Base-by-base conservation (phyloP, 75 land plant genomes). In the Cupressus sempervirens region DNA sequence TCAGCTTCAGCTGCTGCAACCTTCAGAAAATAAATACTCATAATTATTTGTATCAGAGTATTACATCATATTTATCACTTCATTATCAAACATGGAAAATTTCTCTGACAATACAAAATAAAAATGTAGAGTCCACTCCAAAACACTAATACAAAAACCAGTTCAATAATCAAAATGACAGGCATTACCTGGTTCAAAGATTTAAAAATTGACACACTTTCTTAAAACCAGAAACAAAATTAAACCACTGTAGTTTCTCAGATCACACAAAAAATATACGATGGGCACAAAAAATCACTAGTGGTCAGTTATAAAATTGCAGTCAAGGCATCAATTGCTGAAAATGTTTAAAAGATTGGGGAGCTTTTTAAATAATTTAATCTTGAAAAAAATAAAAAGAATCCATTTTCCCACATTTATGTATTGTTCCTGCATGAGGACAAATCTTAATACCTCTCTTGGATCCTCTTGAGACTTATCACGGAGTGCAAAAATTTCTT, bases 1-100 rank as follows among this genome's bases (percentile, higher is more conserved):
- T 98, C 99, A 35, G 94, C 98, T 86, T 91, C 94, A 16, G 98
- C 98, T 76, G 99, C 99, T 89, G 93, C 94, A 83, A 98, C 99
- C 99, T 98, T 89, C 80, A 48, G 53, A 46, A 77, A 50, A 16
- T 34, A 30, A 74, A 84, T 32, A 48, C 38, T 8, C 23, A 70
- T 45, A n/a, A 72, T 32, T 20, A 50, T 50, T 45, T 50, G 82
- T 45, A 45, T 14, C 12, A 38, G 34, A 34, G 45, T 32, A 72
- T 14, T 14, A 72, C 14, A 32, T 62, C n/a, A 62, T 72, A 72
- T 32, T 30, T 72, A 32, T 32, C 74, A 72, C 74, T 2, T 62
- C n/a, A 32, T 30, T 29, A 70, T 70, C 73, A 0, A 5, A 10
- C 73, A 70, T n/a, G 26, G 9, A 10, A 34, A 70, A 70, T 70